Conservation (phyloP, 805 yeast species). For the Barnettozyma wickerhamii region DNA sequence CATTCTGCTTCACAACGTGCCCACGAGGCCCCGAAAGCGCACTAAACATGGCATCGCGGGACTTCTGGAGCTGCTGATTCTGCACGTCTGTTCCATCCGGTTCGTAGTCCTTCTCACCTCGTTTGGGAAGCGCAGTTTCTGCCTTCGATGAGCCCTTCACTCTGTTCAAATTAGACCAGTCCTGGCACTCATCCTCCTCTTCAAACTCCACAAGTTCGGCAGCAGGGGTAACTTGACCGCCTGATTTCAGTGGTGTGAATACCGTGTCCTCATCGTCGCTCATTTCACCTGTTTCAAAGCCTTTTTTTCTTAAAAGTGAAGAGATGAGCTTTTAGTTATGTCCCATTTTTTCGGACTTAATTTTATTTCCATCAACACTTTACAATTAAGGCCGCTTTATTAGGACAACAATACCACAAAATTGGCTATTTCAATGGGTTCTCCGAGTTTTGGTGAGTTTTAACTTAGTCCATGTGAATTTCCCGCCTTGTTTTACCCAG, state of each 20-base stretch:
- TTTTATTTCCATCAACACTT: too few relatives aligned
- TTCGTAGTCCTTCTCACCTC: conserved; percentile 84
- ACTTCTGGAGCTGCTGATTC: conserved; percentile 39
- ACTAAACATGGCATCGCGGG: conserved; percentile 67
- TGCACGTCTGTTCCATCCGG: conserved; percentile 71
- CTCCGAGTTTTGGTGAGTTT: conserved; percentile 12
- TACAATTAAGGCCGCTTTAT: too few relatives aligned
- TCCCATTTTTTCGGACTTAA: not conserved
- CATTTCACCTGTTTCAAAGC: not conserved
- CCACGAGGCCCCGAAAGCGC: conserved; percentile 55
- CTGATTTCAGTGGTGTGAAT: not conserved
- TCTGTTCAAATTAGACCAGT: conserved; percentile 44
- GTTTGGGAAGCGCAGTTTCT: conserved; percentile 41
- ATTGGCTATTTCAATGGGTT: conserved; percentile 3
- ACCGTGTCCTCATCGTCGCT: not conserved
- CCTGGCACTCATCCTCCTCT: conserved; percentile 43
- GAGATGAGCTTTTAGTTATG: too few relatives aligned
- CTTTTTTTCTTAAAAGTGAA: too few relatives aligned
- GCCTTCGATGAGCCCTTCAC: conserved; percentile 15
- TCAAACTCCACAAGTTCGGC: conserved; percentile 8
- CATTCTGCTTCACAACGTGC: conserved; percentile 39
- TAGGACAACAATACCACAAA: not conserved
- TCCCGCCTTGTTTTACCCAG: not conserved
- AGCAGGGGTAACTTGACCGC: not conserved
- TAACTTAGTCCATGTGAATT: not conserved